Evolutionary conservation across 345 rosid genomes (phyloP), one percentile per base, ranked within the genome.

Genomic region (Brassica carinata): DNA sequence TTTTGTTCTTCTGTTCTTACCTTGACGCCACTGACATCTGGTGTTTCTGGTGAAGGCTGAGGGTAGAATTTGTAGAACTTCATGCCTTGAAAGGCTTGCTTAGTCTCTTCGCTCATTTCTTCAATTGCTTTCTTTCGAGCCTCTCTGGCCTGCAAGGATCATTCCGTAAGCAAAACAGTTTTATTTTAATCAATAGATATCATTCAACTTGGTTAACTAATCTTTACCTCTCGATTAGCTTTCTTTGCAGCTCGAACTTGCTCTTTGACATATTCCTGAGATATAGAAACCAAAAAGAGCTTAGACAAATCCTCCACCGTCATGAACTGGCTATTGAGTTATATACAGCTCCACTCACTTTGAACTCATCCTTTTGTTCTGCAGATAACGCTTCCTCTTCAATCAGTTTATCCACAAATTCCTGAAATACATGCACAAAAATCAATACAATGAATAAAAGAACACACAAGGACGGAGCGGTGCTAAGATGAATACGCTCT

Each of bases 11-110:
- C 5, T 43, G 34, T 64, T 62, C 62, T 30, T 83, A 96, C 99
- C 92, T 92, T 86, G 64, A 86, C 90, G 17, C 80, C 73, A 34
- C 94, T 85, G 64, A 96, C 77, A 30, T 69, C 73, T 45, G 73
- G 99, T 45, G 96, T 75, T 69, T 66, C 69, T 66, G 69, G 51
- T 66, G 69, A 87, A 68, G 82, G 83, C 79, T 82, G 85, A 17
- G 99, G 99, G 85, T 96, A 96, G 80, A 96, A 96, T 80, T 96
- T 96, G 92, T 94, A 92, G 82, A 96, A 91, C 83, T 79, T 96
- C 90, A 90, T 92, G 59, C 71, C 83, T 71, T 96, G 83, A 67
- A 85, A 89, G 14, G 93, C 97, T 4, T 79, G 67, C 83, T 82
- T 92, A 3, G 87, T 85, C n/a, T 91, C 98, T 81, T 85, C 97